These are phyloP conservation scores for Umbelopsis ramanniana DNA, from an alignment of 192 early-diverging fungal species.

Conservation along the genomic window DNA sequence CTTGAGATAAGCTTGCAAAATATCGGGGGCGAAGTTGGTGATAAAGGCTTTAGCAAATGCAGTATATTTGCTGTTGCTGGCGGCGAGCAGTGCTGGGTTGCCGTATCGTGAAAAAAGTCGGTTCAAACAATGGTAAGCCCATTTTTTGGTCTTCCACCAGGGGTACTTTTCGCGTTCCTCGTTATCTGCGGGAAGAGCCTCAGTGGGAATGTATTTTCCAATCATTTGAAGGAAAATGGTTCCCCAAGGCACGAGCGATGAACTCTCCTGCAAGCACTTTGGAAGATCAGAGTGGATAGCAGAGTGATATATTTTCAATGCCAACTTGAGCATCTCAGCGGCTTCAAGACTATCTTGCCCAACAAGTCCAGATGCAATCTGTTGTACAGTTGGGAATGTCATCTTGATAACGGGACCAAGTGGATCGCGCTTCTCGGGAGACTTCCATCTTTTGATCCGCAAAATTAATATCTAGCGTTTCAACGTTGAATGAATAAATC, in stretches of 20 bases:
- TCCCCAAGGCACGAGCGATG: constrained; percentile 85
- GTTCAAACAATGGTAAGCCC: constrained; percentile 91
- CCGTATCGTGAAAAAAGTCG: constrained; percentile 76
- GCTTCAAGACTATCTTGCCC: constrained; percentile 71
- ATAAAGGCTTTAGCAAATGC: constrained; percentile 85
- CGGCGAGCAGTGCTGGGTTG: constrained; percentile 67
- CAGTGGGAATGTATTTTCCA: constrained; percentile 61
- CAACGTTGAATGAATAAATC: neutral
- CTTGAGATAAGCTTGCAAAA: constrained; percentile 81
- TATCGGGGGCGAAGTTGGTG: constrained; percentile 89
- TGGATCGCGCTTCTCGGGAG: constrained; percentile 62
- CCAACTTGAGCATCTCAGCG: constrained; percentile 82
- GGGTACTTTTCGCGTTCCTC: constrained; percentile 83
- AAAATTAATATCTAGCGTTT: neutral
- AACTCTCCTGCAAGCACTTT: constrained; percentile 63
- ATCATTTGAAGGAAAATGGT: constrained; percentile 84
- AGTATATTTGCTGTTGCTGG: constrained; percentile 49
- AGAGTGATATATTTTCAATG: constrained; percentile 82
- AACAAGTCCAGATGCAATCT: constrained; percentile 72
- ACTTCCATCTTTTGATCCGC: constrained; percentile 58
- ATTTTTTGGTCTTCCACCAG: constrained; percentile 95
- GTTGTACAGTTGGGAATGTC: constrained; percentile 78
- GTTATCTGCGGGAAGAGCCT: constrained; percentile 58
- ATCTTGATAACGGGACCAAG: constrained; percentile 72
- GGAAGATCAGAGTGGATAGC: constrained; percentile 72